Base-by-base conservation (phyloP, 805 yeast species). In the Wickerhamiella domercqiae region DNA sequence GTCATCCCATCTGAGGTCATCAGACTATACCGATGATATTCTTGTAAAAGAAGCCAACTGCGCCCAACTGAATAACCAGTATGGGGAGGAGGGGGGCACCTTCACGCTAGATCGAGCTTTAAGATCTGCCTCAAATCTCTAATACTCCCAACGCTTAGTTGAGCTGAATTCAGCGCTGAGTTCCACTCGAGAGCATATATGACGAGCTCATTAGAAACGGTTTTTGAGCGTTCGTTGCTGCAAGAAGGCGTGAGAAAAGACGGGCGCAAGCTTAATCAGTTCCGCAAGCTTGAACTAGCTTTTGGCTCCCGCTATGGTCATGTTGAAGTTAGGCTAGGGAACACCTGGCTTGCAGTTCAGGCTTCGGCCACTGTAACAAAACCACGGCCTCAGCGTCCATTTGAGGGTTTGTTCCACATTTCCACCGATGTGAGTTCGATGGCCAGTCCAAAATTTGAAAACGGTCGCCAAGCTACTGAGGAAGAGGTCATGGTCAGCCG, bases 331-430 rank as follows among this genome's bases (percentile, higher is more conserved):
- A 60, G 59, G 13, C 64, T 84, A 54, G 97, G 97, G 0, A 63
- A 70, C 28, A 86, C 97, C 17, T 57, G 71, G 47, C 69, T 81
- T 7, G 67, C 76, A 1, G 83, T 73, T 3, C 66, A 81, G 39
- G 75, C 87, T 4, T 73, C 84, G 14, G 78, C 93, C 7, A 76
- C 73, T 37, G 74, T 90, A 11, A 67, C 71, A 3, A 70, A 71
- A 41, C 98, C 98, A 0, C 77, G 68, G 45, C 94, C 83, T 35
- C 93, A 86, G 47, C 67, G 94, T 38, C 96, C 96, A 0, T 87
- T 82, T 54, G 98, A 90, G 57, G 98, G 98, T 1, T 51, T 79
- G 3, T 84, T 90, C 54, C 64, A 70, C 18, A 84, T 90, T 11
- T 71, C 78, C 35, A 79, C 94, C 2, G 97, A 90, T 51, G 73